Evolutionary conservation across 257 asterid species (phyloP), one percentile per base, ranked within the genome.

Genomic region (Ilex aquifolium): DNA sequence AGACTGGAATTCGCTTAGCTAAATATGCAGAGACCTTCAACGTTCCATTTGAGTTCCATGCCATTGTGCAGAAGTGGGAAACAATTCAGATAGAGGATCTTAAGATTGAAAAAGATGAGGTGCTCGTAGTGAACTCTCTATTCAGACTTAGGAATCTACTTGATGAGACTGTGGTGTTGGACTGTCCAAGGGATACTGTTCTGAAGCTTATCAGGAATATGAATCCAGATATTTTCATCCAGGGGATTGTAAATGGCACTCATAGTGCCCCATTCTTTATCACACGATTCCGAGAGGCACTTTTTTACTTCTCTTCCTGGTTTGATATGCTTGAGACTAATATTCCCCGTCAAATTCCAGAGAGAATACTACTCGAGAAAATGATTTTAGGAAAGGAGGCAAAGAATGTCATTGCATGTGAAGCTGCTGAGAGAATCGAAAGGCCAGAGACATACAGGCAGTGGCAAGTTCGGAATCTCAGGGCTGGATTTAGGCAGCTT

Each of bases 361-460:
- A 79, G 57, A 75, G 84, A 65, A 63, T 51, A 67, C 72, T 75
- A 32, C 2, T 79, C n/a, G 84, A 79, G 44, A 72, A 64, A 55
- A 59, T 53, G 3, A 66, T 75, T 12, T 69, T 79, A 44, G 84
- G 84, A 0, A 71, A 73, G 16, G 81, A 79, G 65, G 84, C 79
- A 16, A 69, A 65, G 84, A 79, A 79, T 63, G 84, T 79, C 13
- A 69, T 79, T 44, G 84, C 84, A 6, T 79, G 84, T 53, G 84
- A 79, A 60, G 76, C 63, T 8, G 72, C 79, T 15, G 84, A 79
- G 81, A 77, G 84, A 44, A 52, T 79, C 31, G 84, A 75, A 76
- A 65, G 84, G 42, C 84, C 84, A 31, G 84, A 79, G 69, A 79
- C 84, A 0, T 79, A 79, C 65, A 79, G 75, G 65, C 84, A 79